Conservation (phyloP, 2,329 filamentous ascomycete species). For the Lanzia echinophila region DNA sequence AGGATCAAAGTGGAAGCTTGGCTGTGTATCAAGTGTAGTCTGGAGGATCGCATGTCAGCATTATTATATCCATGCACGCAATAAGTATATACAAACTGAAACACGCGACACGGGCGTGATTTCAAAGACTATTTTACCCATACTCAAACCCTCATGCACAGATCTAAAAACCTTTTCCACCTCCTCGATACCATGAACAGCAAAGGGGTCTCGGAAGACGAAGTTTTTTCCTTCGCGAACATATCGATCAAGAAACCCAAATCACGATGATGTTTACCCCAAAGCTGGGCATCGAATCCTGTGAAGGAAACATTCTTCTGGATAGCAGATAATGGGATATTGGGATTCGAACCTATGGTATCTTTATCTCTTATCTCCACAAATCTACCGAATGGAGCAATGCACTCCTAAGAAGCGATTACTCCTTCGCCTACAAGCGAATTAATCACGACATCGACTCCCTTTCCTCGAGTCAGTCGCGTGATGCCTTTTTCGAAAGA, state of each 20-base stretch:
- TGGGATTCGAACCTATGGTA: not conserved
- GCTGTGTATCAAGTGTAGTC: not conserved
- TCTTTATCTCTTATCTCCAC: not conserved
- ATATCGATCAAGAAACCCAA: slow-evolving; percentile 16
- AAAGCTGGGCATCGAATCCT: slow-evolving; percentile 12
- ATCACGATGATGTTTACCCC: slow-evolving; percentile 17
- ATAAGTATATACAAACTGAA: slow-evolving; percentile 25
- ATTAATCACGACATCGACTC: not conserved
- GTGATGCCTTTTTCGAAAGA: not conserved
- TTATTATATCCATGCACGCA: slow-evolving; percentile 3
- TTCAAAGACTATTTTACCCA: slow-evolving; percentile 14
- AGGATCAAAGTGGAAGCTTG: slow-evolving; percentile 11
- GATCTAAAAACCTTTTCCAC: slow-evolving; percentile 13
- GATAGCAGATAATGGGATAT: not conserved
- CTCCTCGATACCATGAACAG: slow-evolving; percentile 10
- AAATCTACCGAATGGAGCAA: not conserved
- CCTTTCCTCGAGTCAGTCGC: not conserved
- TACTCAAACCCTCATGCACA: slow-evolving; percentile 14
- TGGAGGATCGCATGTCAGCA: not conserved
- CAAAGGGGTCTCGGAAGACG: not conserved
- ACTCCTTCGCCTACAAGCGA: not conserved
- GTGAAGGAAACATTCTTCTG: not conserved
- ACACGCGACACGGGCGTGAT: slow-evolving; percentile 1
- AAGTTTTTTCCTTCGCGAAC: not conserved
- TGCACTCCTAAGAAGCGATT: not conserved